Percentiles rank a stretch among this genome's conserved stretches.
Conservation (phyloP, 2,329 filamentous ascomycete species). For the Sclerotinia nivalis region DNA sequence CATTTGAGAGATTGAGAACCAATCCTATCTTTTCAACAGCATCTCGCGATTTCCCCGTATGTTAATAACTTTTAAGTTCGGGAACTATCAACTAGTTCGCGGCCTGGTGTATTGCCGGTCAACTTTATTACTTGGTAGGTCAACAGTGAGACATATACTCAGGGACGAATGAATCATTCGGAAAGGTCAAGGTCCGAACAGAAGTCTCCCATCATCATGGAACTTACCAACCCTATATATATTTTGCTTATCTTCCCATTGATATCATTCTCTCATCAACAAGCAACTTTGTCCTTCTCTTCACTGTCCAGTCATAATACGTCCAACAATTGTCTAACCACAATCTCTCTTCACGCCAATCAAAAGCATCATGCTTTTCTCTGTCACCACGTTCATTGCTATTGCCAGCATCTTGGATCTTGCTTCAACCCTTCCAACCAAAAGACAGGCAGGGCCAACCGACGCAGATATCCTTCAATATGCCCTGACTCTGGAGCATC, state of each 20-base stretch:
- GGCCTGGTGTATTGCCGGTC: neutral
- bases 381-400: constrained; percentile 28
- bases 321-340: too few relatives aligned
- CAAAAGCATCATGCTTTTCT: constrained; percentile 35
- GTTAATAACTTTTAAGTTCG: neutral
- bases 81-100: neutral
- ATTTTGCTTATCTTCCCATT: neutral
- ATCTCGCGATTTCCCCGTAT: neutral
- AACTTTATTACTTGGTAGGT: constrained; percentile 7
- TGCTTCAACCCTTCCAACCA: constrained; percentile 29
- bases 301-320: neutral
- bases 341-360: neutral
- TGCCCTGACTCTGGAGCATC: constrained; percentile 55
- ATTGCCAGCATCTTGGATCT: constrained; percentile 23
- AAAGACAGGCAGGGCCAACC: constrained; percentile 30
- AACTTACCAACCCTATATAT: neutral
- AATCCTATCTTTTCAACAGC: neutral
- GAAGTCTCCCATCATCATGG: neutral
- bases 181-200: neutral
- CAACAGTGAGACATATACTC: neutral
- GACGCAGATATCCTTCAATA: constrained; percentile 48
- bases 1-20: neutral
- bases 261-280: neutral
- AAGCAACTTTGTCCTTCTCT: neutral
- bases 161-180: neutral